Conservation (phyloP, 2,329 filamentous ascomycete species). For the Ophiostoma novo-ulmi region DNA sequence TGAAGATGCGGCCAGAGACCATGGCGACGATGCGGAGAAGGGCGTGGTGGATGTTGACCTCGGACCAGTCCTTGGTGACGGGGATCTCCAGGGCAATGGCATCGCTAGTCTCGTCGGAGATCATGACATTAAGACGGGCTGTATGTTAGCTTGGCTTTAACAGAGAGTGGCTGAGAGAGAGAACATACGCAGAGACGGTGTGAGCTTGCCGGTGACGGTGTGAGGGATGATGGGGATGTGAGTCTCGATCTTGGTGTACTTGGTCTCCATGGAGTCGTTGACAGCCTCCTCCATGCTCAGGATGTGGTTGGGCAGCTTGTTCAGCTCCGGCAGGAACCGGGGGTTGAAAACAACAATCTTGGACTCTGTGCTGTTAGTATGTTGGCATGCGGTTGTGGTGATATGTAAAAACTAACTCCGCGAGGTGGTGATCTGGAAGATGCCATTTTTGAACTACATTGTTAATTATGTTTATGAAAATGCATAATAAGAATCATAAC, state of each 20-base stretch:
- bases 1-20: conserved; percentile 44
- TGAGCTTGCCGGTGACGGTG: background rate
- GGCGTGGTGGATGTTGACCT: conserved; percentile 23
- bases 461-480: background rate
- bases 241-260: background rate
- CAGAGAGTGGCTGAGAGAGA: background rate
- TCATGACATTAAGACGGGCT: background rate
- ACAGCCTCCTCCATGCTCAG: conserved; percentile 33
- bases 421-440: background rate
- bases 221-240: background rate
- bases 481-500: background rate
- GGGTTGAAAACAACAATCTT: conserved; percentile 33
- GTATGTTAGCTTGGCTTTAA: background rate
- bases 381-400: background rate
- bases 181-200: background rate
- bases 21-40: conserved; percentile 44
- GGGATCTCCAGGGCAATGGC: background rate
- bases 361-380: conserved; percentile 25
- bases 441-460: background rate
- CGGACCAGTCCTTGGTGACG: background rate
- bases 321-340: conserved; percentile 33
- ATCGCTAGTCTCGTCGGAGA: background rate
- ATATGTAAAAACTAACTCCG: background rate
- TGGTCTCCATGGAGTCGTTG: conserved; percentile 28
- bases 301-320: conserved; percentile 34